phyloP scores from a whole-genome alignment of 352 stramenopile genomes.

The Chrysophaeum taylorii region DNA sequence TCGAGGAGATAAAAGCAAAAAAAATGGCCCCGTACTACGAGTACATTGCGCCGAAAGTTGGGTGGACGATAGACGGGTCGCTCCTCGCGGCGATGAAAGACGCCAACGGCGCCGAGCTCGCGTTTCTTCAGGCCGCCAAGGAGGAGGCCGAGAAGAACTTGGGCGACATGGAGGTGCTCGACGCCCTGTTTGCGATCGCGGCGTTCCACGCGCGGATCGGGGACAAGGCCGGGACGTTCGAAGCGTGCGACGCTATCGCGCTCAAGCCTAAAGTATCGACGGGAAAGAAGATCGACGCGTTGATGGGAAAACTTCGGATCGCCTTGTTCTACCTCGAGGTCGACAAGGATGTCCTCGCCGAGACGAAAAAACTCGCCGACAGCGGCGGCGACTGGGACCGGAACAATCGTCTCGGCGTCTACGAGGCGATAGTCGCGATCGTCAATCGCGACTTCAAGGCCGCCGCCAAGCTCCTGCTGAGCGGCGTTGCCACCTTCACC shows the following conservation, averaged over 20 bases:
- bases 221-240: constrained; percentile 73
- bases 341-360: constrained; percentile 35
- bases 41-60: constrained; percentile 9
- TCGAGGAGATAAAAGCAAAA: constrained; percentile 15
- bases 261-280: constrained; percentile 83
- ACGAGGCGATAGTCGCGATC: constrained; percentile 84
- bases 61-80: constrained; percentile 14
- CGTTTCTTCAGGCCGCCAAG: constrained; percentile 65
- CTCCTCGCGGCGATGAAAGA: constrained; percentile 15
- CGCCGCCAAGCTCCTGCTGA: constrained; percentile 78
- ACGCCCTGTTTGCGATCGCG: constrained; percentile 79
- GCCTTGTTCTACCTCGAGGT: constrained; percentile 49
- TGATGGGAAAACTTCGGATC: constrained; percentile 71
- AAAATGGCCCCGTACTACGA: constrained; percentile 23
- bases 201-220: constrained; percentile 82
- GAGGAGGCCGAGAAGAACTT: constrained; percentile 85
- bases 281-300: constrained; percentile 93
- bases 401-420: constrained; percentile 95
- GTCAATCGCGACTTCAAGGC: constrained; percentile 82
- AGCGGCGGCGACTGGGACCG: constrained; percentile 96
- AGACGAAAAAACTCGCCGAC: constrained; percentile 74
- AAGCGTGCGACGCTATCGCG: constrained; percentile 72
- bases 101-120: constrained; percentile 38
- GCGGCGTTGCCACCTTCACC: constrained; percentile 96
- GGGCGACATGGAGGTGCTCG: constrained; percentile 85